Percentiles rank a stretch among this genome's conserved stretches.
These are phyloP conservation scores for Wickerhamiella australiensis DNA, from an alignment of 805 yeast genomes.

Conservation along the genomic window DNA sequence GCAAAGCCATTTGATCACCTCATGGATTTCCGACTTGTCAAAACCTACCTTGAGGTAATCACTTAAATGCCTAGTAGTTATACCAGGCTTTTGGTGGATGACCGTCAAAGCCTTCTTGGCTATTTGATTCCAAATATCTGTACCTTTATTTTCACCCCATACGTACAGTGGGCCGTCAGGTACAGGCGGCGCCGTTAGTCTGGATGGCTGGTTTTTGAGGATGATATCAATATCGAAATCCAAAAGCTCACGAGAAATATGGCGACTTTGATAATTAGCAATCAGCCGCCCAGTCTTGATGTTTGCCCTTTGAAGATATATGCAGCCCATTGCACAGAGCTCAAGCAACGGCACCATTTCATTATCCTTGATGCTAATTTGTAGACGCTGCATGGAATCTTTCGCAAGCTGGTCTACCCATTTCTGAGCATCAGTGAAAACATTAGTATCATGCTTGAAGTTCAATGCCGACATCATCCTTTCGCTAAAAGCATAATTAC, in stretches of 20 bases:
- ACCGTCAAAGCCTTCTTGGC: conserved; percentile 3
- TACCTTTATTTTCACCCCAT: conserved; percentile 6
- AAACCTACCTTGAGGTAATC: conserved; percentile 57
- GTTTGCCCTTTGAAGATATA: conserved; percentile 44
- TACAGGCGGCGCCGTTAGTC: conserved; percentile 22
- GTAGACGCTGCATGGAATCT: conserved; percentile 29
- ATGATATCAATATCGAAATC: conserved; percentile 43
- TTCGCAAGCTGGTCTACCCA: conserved; percentile 38
- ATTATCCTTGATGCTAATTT: conserved; percentile 45
- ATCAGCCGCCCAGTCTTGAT: conserved; percentile 34
- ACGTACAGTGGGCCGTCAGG: neutral
- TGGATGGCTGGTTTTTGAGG: conserved; percentile 19
- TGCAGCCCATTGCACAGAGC: conserved; percentile 33
- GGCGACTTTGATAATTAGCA: conserved; percentile 62
- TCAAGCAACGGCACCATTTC: conserved; percentile 53
- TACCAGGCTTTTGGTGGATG: conserved; percentile 12
- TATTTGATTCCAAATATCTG: conserved; percentile 3
- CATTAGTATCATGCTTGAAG: conserved; percentile 26
- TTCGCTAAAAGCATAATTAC: conserved; percentile 48
- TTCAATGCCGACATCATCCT: conserved; percentile 34
- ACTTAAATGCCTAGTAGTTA: conserved; percentile 25
- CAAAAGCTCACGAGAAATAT: conserved; percentile 52
- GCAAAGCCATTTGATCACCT: conserved; percentile 11
- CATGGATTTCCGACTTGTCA: conserved; percentile 3
- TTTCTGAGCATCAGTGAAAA: conserved; percentile 36